These are phyloP conservation scores for Geranium incanum DNA, from an alignment of 441 rosid species.

Conservation along the genomic window DNA sequence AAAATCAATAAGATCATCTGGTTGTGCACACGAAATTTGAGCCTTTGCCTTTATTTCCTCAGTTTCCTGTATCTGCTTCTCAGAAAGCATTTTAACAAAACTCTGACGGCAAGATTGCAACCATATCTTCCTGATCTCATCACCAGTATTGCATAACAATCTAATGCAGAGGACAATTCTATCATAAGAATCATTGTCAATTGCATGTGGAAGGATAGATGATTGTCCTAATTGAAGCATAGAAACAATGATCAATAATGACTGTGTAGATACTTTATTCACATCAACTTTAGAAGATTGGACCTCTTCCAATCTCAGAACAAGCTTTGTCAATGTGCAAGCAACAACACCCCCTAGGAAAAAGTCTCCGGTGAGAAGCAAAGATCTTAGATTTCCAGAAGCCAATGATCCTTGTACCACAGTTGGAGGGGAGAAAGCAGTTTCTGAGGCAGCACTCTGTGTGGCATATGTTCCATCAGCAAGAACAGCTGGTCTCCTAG, in stretches of 20 bases:
- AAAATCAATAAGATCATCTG: slow-evolving; percentile 85
- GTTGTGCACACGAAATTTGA: slow-evolving; percentile 73
- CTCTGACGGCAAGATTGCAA: slow-evolving; percentile 73
- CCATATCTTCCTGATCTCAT: slow-evolving; percentile 75
- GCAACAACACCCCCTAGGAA: slow-evolving; percentile 92
- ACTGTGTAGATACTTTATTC: slow-evolving; percentile 50
- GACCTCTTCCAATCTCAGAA: slow-evolving; percentile 80
- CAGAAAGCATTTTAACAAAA: slow-evolving; percentile 84
- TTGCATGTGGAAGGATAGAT: slow-evolving; percentile 61
- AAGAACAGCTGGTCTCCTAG: slow-evolving; percentile 81
- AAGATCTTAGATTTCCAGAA: slow-evolving; percentile 75
- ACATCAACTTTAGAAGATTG: slow-evolving; percentile 68
- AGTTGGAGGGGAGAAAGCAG: slow-evolving; percentile 69
- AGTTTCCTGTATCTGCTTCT: slow-evolving; percentile 68
- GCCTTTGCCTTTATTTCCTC: slow-evolving; percentile 86
- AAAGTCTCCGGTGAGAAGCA: slow-evolving; percentile 76
- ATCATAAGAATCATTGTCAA: slow-evolving; percentile 70
- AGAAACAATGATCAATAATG: slow-evolving; percentile 65
- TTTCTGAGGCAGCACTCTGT: slow-evolving; percentile 91
- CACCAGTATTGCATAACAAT: slow-evolving; percentile 60
- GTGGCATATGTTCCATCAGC: slow-evolving; percentile 94
- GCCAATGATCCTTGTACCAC: slow-evolving; percentile 71
- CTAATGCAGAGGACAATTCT: slow-evolving; percentile 70
- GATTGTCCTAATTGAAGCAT: slow-evolving; percentile 83
- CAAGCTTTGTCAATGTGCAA: slow-evolving; percentile 73